Base-by-base conservation (phyloP, 768 basidiomycete genomes). In the Auricularia sp. region DNA sequence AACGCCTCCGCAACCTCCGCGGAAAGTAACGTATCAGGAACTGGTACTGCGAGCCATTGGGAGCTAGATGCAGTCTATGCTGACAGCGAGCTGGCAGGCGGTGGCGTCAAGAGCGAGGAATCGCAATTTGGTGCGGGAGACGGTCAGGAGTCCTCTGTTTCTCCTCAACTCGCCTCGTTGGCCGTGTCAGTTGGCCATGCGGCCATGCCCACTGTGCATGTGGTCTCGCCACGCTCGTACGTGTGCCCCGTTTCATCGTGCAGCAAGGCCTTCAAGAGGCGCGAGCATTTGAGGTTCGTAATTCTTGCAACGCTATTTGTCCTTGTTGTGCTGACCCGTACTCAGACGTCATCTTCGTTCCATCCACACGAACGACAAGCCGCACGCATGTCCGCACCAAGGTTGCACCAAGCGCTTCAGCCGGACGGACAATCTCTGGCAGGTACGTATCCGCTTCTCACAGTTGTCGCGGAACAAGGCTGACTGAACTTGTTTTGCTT, bases 351-450 rank as follows among this genome's bases (percentile, higher is more conserved):
- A 59, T 34, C 56, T 59, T 6, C 56, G 56, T 4, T 59, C 56
- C 24, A 59, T 59, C 24, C 56, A 59, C 56, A 59, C 56, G 14
- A 59, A 59, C 34, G 56, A 59, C 16, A 59, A 59, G 56, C 56
- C 56, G 18, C 56, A 59, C 34, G 29, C 21, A 24, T 59, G 56
- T 33, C 56, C 56, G 14, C 56, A 59, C 56, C 16, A 14, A 13
- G 56, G 56, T 6, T 59, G 56, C 56, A 59, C 18, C 29, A 59
- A 59, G 56, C 21, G 56, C 56, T 59, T 59, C 56, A 59, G 56
- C 33, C 56, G 56, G 16, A 59, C 56, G 29, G 56, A 59, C 56
- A 59, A 59, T 24, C 56, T 59, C 14, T 59, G 56, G 56, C 56
- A 59, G 56, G 56, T 59, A 59, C 56, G 56, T 35, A 6, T 10